Evolutionary conservation across 2,329 filamentous ascomycete genomes (phyloP).

Genomic region (Fusarium chaquense): DNA sequence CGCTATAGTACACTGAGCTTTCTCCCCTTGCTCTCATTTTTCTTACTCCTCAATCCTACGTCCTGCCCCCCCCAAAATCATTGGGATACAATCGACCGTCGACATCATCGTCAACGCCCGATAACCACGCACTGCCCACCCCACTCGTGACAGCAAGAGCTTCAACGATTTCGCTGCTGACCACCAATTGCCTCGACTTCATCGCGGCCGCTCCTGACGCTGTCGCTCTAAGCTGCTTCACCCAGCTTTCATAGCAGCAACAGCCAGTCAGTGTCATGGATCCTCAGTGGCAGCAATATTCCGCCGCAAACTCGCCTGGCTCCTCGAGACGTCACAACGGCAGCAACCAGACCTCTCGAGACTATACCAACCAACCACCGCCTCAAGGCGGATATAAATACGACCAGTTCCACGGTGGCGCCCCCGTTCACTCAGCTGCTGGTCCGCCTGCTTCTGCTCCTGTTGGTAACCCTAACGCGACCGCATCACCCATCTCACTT

Average conservation of each 20-base stretch:
- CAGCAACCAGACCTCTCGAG: constrained; percentile 59
- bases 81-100: constrained; percentile 37
- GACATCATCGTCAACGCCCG: constrained; percentile 37
- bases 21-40: constrained; percentile 39
- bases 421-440: constrained; percentile 49
- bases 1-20: constrained; percentile 25
- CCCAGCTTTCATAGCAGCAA: constrained; percentile 36
- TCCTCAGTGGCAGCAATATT: constrained; percentile 74
- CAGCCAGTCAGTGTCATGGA: constrained; percentile 60
- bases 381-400: constrained; percentile 73
- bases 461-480: constrained; percentile 66
- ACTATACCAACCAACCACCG: constrained; percentile 57
- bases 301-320: constrained; percentile 67
- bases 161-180: constrained; percentile 34
- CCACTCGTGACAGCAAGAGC: constrained; percentile 35
- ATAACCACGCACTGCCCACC: constrained; percentile 41
- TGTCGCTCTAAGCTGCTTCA: constrained; percentile 41
- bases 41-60: constrained; percentile 25
- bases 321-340: constrained; percentile 75
- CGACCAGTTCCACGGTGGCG: constrained; percentile 70
- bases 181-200: constrained; percentile 24
- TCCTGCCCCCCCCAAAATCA: constrained; percentile 10
- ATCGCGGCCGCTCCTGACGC: constrained; percentile 29
- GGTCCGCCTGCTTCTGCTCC: constrained; percentile 51
- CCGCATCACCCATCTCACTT: constrained; percentile 67